A percentile compares a stretch with the other conserved stretches of the same genome.
Evolutionary conservation across 1,284 basidiomycete species (phyloP).

Genomic region (Rhodotorula sp.): DNA sequence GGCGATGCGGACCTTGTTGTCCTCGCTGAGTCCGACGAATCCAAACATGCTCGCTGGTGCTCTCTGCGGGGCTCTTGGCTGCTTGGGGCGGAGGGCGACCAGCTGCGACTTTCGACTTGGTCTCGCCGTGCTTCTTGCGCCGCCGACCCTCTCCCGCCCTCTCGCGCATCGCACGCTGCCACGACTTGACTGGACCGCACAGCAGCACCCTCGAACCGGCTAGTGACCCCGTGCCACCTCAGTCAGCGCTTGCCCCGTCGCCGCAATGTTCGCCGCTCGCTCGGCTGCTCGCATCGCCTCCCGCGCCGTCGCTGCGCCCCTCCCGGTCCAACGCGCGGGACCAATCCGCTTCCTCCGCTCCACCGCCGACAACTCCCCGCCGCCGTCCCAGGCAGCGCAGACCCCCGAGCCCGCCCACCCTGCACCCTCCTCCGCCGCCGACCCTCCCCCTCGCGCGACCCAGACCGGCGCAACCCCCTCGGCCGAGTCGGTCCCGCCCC

Average conservation of each 20-base stretch:
- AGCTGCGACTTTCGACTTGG: no score
- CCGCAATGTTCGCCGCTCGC: slow-evolving; percentile 13
- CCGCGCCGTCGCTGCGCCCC: background rate
- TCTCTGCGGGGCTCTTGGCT: no score
- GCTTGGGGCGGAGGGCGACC: no score
- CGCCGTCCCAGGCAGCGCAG: background rate
- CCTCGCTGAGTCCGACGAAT: slow-evolving; percentile 35
- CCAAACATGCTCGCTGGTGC: slow-evolving; percentile 7
- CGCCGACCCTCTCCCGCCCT: no score
- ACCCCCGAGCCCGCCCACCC: background rate
- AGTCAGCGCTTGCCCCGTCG: background rate
- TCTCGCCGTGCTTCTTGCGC: no score
- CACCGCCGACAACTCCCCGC: slow-evolving; percentile 8
- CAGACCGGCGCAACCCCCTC: slow-evolving; percentile 20
- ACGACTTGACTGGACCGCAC: background rate
- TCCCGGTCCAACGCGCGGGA: background rate
- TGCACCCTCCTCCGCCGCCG: background rate
- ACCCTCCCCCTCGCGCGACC: slow-evolving; percentile 14
- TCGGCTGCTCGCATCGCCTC: slow-evolving; percentile 2
- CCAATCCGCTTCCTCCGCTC: slow-evolving; percentile 12
- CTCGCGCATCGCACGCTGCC: no score
- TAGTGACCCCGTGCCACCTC: background rate
- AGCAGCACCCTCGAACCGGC: background rate
- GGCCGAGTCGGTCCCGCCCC: slow-evolving; percentile 14
- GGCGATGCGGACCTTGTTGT: slow-evolving; percentile 40